A percentile compares a stretch with the other conserved stretches of the same genome.
phyloP scores from a whole-genome alignment of 108 stramenopile species.

The Conticribra guillardii region DNA sequence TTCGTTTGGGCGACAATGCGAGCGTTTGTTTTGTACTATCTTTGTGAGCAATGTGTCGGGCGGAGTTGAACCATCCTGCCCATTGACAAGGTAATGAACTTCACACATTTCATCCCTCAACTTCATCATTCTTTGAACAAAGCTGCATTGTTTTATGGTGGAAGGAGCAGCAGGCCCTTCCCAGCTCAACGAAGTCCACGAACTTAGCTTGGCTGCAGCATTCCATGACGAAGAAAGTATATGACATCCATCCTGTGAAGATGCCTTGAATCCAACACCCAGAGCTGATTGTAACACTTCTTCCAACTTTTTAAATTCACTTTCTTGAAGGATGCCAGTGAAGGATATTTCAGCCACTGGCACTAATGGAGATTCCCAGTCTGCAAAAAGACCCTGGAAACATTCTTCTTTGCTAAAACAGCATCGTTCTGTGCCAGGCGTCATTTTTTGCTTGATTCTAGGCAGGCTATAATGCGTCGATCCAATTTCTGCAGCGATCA shows the following conservation, averaged over 20 bases:
- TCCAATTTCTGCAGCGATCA: constrained; percentile 34
- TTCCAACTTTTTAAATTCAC: constrained; percentile 22
- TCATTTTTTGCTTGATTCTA: constrained; percentile 2
- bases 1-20: constrained; percentile 50
- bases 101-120: constrained; percentile 48
- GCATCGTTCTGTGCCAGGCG: constrained; percentile 1
- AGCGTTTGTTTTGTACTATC: not conserved
- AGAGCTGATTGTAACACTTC: constrained; percentile 49
- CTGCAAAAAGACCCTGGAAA: constrained; percentile 68
- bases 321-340: constrained; percentile 7
- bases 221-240: constrained; percentile 82
- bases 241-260: constrained; percentile 58
- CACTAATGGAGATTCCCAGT: constrained; percentile 62
- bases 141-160: constrained; percentile 7
- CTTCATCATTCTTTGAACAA: constrained; percentile 26
- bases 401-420: constrained; percentile 45
- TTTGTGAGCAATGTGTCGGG: constrained; percentile 18
- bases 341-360: constrained; percentile 28
- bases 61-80: constrained; percentile 6
- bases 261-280: constrained; percentile 54
- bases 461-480: constrained; percentile 41
- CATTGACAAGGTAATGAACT: constrained; percentile 30
- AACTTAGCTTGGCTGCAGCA: constrained; percentile 55
- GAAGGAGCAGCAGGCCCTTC: constrained; percentile 25
- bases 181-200: constrained; percentile 37